Base-by-base conservation (phyloP, 2,329 filamentous ascomycete genomes). In the Fusarium mexicanum region DNA sequence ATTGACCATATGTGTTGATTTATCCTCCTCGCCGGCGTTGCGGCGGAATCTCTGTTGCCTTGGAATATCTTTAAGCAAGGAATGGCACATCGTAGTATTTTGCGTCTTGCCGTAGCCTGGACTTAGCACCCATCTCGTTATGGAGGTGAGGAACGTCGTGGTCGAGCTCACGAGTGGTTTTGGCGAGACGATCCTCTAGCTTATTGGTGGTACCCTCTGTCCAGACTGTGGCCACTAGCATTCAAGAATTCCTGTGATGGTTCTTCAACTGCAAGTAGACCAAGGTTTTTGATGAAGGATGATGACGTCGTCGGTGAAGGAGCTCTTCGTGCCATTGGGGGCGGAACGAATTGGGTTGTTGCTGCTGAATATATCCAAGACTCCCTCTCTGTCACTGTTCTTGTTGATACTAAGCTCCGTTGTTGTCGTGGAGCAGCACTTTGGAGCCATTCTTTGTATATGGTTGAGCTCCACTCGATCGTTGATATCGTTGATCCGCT, bases 1-100 rank as follows among this genome's bases (percentile, higher is more conserved):
- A 46, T 46, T 46, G 43, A 24, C 43, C 43, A 26, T 46, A 6
- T 26, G 17, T 6, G 11, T 26, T 20, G 43, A 26, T 26, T 18
- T 18, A 5, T 44, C 43, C 16, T 24, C 10, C n/a, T 24, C 4
- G 16, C 6, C 40, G 0, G 0, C 3, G 1, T n/a, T 7, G 8
- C 14, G 7, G 1, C 9, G 0, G 7, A 0, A 13, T 6, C 5
- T 44, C 11, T 3, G 43, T 44, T 6, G 3, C 17, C n/a, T 44
- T 24, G 7, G 5, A 8, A 46, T 26, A 46, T 5, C 11, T 46
- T 24, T 1, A 4, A 46, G n/a, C 1, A 26, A 41, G 8, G 1
- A 24, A 16, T 18, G n/a, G 5, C 11, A 14, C 0, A 0, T 44
- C 2, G 16, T 24, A 8, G 16, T 44, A 6, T 16, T 44, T 18